Base-by-base conservation (phyloP, 176 grass and related monocot genomes). In the Ensete glaucum region DNA sequence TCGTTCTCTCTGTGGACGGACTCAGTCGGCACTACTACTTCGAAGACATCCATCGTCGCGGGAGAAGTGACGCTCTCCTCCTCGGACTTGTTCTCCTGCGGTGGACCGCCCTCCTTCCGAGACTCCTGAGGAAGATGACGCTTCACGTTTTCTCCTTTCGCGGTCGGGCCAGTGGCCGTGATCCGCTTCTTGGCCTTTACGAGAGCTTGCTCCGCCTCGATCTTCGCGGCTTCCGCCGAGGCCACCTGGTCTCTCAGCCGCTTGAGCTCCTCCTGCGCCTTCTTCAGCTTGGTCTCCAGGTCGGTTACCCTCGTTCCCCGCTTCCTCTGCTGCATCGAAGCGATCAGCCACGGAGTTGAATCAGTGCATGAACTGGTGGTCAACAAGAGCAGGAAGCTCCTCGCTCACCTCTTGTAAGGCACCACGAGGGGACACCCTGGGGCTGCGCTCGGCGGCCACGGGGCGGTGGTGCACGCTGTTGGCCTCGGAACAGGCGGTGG, bases 271-370 rank as follows among this genome's bases (percentile, higher is more conserved):
- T 59, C 88, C n/a, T 90, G 77, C 13, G 87, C 90, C 77, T 73
- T 88, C 29, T 70, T 83, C 17, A 97, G 89, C 81, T 96, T 90
- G 12, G 75, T 79, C 81, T 96, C 85, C 54, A 96, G 76, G 75
- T 88, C 90, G 19, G n/a, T 71, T 54, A 88, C 93, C 26, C 87
- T 73, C 17, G 88, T 77, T 10, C 74, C 81, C 26, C 53, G n/a
- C 1, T 82, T 86, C 73, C 88, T 97, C 86, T 93, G 90, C 83
- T 97, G 74, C 62, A 75, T 82, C 52, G 11, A 34, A 15, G 63
- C 58, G 23, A 49, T 12, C 62, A 72, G 11, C 13, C 48, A 69
- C 12, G 75, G 22, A 52, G 24, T 54, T 14, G 70, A 49, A 53
- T 20, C 51, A 69, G 69, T 73, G 14, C 23, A 3, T 63, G 52